Evolutionary conservation across 2,329 filamentous ascomycete genomes (phyloP), one percentile per base, ranked within the genome.

Genomic region (Scedosporium aurantiacum): DNA sequence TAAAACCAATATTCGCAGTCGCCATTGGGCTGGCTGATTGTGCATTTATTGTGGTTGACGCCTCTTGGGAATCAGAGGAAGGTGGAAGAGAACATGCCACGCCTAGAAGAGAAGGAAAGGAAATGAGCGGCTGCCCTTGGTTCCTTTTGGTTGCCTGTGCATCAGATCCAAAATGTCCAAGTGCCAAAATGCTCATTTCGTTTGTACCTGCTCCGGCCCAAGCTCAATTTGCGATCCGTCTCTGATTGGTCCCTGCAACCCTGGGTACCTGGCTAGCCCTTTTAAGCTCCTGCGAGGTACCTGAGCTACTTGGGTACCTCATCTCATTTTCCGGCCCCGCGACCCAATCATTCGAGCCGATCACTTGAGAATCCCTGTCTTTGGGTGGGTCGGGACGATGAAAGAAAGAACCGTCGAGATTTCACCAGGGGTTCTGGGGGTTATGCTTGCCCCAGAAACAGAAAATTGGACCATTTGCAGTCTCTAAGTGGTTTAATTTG

Each of bases 281-380:
- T 37, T 54, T 47, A 47, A 27, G 50, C 50, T 54, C n/a, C 56
- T 37, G 37, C 56, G n/a, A 41, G 56, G 56, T 43, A 58, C 56
- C 56, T 58, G 32, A 57, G 27, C 27, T 37, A 32, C 55, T 23
- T 41, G 3, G 50, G 23, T 23, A 28, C 50, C 23, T 54, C 50
- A 54, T 54, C 50, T 57, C 55, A 25, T 25, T 25, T 41, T 58
- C 12, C 18, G 28, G 18, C 56, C 32, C 37, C 40, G n/a, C 32
- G 8, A 25, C 18, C 56, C 32, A 58, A 57, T 57, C 55, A 57
- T 32, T 47, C 43, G 43, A 47, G 43, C 8, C 43, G 43, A 47
- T 47, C 43, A 21, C 18, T 10, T 21, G 5, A 7, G 5, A 16
- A 21, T 21, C 43, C 43, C 18, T 47, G 43, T 47, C 43, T 7